Evolutionary conservation across 2,329 filamentous ascomycete genomes (phyloP).

Genomic region (Bertia moriformis): DNA sequence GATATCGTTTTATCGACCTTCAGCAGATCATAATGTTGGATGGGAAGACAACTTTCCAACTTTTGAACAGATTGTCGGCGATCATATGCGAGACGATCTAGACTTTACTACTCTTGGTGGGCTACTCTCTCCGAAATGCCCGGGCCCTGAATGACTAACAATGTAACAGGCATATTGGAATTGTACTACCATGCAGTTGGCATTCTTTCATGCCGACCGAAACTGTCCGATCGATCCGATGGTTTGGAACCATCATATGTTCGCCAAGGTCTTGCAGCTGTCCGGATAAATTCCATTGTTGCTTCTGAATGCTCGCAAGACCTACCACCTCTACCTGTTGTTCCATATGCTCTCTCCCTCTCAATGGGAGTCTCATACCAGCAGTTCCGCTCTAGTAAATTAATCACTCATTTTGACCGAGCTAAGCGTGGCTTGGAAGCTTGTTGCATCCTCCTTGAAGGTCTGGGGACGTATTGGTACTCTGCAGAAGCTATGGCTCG

Average conservation of each 20-base stretch:
- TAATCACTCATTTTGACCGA: conserved; percentile 19
- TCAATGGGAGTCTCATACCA: conserved; percentile 40
- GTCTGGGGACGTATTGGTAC: conserved; percentile 17
- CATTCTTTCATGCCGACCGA: conserved; percentile 36
- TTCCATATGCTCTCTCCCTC: conserved; percentile 38
- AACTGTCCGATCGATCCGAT: conserved; percentile 13
- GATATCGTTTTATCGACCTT: conserved; percentile 21
- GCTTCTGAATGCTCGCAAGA: conserved; percentile 24
- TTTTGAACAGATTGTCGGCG: conserved; percentile 16
- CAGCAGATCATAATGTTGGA: conserved; percentile 14
- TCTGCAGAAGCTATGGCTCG: conserved; percentile 23
- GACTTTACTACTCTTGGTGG: conserved; percentile 14
- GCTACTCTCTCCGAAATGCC: conserved; percentile 2
- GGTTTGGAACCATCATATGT: conserved; percentile 32
- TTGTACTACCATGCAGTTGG: conserved; percentile 40
- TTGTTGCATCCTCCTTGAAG: conserved; percentile 17
- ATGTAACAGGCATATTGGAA: conserved; percentile 27
- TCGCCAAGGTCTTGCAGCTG: conserved; percentile 37
- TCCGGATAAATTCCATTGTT: conserved; percentile 35
- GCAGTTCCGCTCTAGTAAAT: conserved; percentile 33
- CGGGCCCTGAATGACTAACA: conserved; percentile 3
- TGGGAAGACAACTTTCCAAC: conserved; percentile 21
- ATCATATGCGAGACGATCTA: conserved; percentile 9
- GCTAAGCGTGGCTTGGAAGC: conserved; percentile 18
- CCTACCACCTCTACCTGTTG: conserved; percentile 34